phyloP scores from a whole-genome alignment of 257 asterid species.

The Handroanthus guayacan region DNA sequence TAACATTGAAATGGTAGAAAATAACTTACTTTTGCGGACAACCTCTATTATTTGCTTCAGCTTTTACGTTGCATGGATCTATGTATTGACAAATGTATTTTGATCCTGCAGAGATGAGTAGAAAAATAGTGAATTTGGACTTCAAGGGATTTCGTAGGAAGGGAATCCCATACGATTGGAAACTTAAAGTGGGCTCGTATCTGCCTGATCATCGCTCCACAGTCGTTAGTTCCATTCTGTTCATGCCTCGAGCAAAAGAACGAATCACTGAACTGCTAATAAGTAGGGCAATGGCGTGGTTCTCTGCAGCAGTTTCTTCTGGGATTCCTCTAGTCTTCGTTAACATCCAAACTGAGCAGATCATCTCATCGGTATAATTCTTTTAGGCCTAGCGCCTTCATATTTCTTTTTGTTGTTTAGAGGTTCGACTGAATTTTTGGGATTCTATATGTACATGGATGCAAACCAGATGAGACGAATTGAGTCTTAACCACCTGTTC shows the following conservation, averaged over 20 bases:
- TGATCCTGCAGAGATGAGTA: constrained; percentile 55
- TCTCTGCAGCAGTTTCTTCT: constrained; percentile 61
- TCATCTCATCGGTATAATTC: constrained; percentile 42
- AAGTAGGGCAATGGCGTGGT: constrained; percentile 65
- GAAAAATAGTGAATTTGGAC: constrained; percentile 52
- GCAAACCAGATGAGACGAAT: too few species aligned
- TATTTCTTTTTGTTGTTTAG: neutral
- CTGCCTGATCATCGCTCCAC: constrained; percentile 56
- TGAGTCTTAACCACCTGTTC: too few species aligned
- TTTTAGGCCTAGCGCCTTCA: neutral
- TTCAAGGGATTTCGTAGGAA: constrained; percentile 47
- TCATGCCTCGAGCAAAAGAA: constrained; percentile 54
- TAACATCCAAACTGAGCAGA: constrained; percentile 60
- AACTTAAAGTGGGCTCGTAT: constrained; percentile 45
- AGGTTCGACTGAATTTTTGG: too few species aligned
- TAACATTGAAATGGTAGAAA: constrained; percentile 2
- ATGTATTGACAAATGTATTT: too few species aligned
- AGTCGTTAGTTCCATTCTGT: constrained; percentile 51
- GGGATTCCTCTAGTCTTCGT: constrained; percentile 57
- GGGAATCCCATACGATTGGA: constrained; percentile 59
- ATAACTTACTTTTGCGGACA: neutral
- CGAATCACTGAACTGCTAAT: constrained; percentile 44
- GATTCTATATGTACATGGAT: too few species aligned
- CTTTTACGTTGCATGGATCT: too few species aligned
- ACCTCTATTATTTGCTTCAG: too few species aligned